Evolutionary conservation across 1,284 basidiomycete genomes (phyloP), one percentile per base, ranked within the genome.

Genomic region (Cerioporus squamosus): DNA sequence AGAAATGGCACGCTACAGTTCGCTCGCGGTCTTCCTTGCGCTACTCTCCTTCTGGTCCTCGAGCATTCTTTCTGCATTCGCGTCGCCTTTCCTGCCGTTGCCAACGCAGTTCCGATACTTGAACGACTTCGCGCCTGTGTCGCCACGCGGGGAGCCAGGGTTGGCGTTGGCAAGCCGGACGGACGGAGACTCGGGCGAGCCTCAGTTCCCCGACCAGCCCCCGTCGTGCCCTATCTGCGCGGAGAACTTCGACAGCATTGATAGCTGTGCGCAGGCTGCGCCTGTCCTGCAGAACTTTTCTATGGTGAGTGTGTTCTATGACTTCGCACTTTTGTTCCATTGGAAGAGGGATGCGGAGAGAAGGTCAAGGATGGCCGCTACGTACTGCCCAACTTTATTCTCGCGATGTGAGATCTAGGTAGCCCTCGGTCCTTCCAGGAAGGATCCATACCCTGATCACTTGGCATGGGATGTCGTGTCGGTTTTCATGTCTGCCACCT

Each of bases 231-330:
- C 79, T 6, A 80, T 82, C 46, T 86, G 84, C 62, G 75, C 74
- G 22, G 71, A 78, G 69, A 77, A 81, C 57, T 88, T 83, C 61
- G 64, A 68, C 22, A 79, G 68, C 47, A 86, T 89, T 59, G 78
- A 77, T 63, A 80, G 79, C 60, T 87, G 86, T 67, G 81, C 84
- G 1, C 71, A 80, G 59, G 85, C 84, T 3, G 79, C 80, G 22
- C 83, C 84, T 1, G 81, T 85, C 0, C 70, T 88, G 31, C 79
- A 82, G n/a, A 86, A 88, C 67, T 76, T 85, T 64, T 74, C 79
- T 15, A 78, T 75, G 73, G 85, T 86, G 52, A 53, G 78, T 69
- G 2, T 7, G 51, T 2, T 18, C 14, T 33, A 42, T 18, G 39
- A 40, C 39, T 18, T 31, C n/a, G n/a, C n/a, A n/a, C n/a, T n/a